Evolutionary conservation across 1,139 yeast species (phyloP).

Genomic region (Yamadazyma friedrichii): DNA sequence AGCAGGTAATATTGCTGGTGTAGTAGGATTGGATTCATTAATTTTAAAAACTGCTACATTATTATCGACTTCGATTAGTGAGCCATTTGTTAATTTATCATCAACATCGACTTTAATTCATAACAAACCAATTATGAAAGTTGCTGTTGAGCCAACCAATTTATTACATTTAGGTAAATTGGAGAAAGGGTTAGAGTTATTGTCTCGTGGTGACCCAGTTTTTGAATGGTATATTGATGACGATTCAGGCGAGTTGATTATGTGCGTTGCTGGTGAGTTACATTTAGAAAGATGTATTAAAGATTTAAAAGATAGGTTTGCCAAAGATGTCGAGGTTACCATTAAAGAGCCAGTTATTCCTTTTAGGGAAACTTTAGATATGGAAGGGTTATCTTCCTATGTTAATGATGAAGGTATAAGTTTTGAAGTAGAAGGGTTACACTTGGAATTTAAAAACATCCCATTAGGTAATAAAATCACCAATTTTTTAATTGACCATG

Average conservation of each 20-base stretch:
- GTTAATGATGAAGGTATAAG: constrained; percentile 25
- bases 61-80: constrained; percentile 25
- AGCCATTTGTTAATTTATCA: constrained; percentile 70
- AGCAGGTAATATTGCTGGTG: constrained; percentile 94
- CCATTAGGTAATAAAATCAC: constrained; percentile 59
- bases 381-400: constrained; percentile 18
- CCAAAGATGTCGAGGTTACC: constrained; percentile 77
- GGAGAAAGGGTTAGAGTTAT: constrained; percentile 72
- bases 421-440: constrained; percentile 41
- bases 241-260: constrained; percentile 81
- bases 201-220: constrained; percentile 91
- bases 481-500: constrained; percentile 49
- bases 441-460: constrained; percentile 47
- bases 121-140: constrained; percentile 85
- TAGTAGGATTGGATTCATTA: constrained; percentile 83
- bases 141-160: constrained; percentile 90
- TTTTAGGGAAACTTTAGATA: constrained; percentile 75
- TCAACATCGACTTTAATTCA: constrained; percentile 53
- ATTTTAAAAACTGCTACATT: constrained; percentile 87
- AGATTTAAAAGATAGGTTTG: constrained; percentile 87
- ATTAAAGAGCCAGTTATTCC: constrained; percentile 95
- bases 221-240: constrained; percentile 84
- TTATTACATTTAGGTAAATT: constrained; percentile 76
- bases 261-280: constrained; percentile 94
- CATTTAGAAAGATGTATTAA: constrained; percentile 89